Conservation (phyloP, 2,329 filamentous ascomycete genomes). For the Ophidiomyces ophidiicola region DNA sequence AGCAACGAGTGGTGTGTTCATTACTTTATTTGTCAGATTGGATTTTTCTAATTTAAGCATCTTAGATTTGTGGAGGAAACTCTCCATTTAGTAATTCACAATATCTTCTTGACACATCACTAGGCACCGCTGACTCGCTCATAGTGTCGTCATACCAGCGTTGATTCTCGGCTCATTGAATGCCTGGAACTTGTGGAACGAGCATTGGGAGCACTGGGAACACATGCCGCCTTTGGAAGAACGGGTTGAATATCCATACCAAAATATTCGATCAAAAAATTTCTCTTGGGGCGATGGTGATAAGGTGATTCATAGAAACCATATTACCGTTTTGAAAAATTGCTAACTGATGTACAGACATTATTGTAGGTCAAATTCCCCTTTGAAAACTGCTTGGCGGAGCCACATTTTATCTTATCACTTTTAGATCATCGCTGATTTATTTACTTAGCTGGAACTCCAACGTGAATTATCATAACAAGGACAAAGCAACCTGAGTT, state of each 20-base stretch:
- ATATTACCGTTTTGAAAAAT: slow-evolving; percentile 4
- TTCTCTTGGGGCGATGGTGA: slow-evolving; percentile 91
- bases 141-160: slow-evolving; percentile 64
- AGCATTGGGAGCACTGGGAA: slow-evolving; percentile 92
- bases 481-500: slow-evolving; percentile 50
- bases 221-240: slow-evolving; percentile 83
- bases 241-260: slow-evolving; percentile 84
- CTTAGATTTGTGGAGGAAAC: slow-evolving; percentile 85
- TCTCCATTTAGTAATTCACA: slow-evolving; percentile 69
- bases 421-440: too few species aligned
- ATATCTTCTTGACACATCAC: too few species aligned
- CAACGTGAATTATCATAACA: slow-evolving; percentile 93
- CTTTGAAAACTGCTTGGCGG: too few species aligned
- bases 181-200: slow-evolving; percentile 80
- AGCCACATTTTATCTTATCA: too few species aligned
- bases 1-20: slow-evolving; percentile 57
- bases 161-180: slow-evolving; percentile 64
- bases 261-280: slow-evolving; percentile 96
- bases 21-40: slow-evolving; percentile 11
- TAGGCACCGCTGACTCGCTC: too few species aligned
- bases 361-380: slow-evolving; percentile 51
- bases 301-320: slow-evolving; percentile 51
- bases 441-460: slow-evolving; percentile 96
- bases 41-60: slow-evolving; percentile 20
- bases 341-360: slow-evolving; percentile 37